Evolutionary conservation across 306 rosid genomes (phyloP).

Genomic region (Castanea sativa): DNA sequence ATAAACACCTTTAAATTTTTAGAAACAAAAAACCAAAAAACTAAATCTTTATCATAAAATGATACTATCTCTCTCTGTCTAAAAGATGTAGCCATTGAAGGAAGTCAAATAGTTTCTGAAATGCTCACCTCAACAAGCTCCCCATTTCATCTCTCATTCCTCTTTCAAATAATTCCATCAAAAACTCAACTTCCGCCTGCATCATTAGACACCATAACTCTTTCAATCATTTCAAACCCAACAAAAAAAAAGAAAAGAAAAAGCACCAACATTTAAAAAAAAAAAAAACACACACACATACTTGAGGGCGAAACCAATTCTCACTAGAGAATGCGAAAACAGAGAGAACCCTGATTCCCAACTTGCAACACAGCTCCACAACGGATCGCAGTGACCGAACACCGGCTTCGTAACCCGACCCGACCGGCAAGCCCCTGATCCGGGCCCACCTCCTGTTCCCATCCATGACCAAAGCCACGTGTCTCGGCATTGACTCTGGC

Average conservation of each 20-base stretch:
- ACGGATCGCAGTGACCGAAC: constrained; percentile 32
- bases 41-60: no score
- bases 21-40: fast-evolving
- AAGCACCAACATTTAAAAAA: no score
- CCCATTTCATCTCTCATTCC: constrained; percentile 36
- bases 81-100: no score
- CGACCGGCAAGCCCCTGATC: constrained; percentile 36
- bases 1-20: no score
- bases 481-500: constrained; percentile 64
- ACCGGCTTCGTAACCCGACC: constrained; percentile 62
- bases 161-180: constrained; percentile 50
- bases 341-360: constrained; percentile 63
- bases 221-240: no score
- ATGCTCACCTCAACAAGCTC: constrained; percentile 36
- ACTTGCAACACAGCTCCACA: constrained; percentile 42
- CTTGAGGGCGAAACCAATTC: constrained; percentile 68
- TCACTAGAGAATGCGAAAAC: constrained; percentile 62
- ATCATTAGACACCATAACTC: background rate
- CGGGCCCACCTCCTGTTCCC: constrained; percentile 77
- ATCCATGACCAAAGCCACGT: constrained; percentile 81
- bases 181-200: constrained; percentile 63
- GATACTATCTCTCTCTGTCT: no score
- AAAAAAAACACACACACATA: background rate
- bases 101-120: no score
- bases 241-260: no score